phyloP scores from a whole-genome alignment of 345 rosid genomes.

The Eucalyptus virginea region DNA sequence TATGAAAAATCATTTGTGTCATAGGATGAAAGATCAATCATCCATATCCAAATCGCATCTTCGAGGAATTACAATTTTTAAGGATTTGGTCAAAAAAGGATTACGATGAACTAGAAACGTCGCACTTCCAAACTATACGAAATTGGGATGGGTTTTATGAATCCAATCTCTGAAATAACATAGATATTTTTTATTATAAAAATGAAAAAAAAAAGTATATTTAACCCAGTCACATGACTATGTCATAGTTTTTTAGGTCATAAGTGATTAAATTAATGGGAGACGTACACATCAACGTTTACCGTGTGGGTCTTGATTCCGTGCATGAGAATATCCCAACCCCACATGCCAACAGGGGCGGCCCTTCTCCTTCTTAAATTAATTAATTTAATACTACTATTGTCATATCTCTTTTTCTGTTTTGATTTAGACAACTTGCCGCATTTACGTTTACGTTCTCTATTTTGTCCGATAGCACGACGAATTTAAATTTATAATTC shows the following conservation, averaged over 20 bases:
- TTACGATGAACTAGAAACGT: neutral
- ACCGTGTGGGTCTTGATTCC: neutral
- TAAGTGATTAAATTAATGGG: neutral
- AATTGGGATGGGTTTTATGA: accelerated
- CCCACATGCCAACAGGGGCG: neutral
- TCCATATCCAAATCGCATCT: neutral
- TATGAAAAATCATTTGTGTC: neutral
- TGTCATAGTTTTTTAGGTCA: neutral
- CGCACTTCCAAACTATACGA: accelerated
- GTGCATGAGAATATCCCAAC: neutral
- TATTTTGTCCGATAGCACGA: neutral
- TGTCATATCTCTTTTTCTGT: neutral
- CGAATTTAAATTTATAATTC: neutral
- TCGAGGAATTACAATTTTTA: neutral
- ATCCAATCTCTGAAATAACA: neutral
- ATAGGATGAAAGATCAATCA: accelerated
- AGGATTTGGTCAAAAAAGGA: neutral
- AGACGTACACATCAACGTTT: neutral
- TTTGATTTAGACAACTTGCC: neutral
- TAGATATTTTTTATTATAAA: neutral
- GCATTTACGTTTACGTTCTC: neutral
- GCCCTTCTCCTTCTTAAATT: neutral
- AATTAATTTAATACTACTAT: neutral
- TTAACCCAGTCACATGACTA: neutral
- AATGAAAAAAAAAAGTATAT: neutral